Base-by-base conservation (phyloP, 306 rosid species). In the Glycine soja region DNA sequence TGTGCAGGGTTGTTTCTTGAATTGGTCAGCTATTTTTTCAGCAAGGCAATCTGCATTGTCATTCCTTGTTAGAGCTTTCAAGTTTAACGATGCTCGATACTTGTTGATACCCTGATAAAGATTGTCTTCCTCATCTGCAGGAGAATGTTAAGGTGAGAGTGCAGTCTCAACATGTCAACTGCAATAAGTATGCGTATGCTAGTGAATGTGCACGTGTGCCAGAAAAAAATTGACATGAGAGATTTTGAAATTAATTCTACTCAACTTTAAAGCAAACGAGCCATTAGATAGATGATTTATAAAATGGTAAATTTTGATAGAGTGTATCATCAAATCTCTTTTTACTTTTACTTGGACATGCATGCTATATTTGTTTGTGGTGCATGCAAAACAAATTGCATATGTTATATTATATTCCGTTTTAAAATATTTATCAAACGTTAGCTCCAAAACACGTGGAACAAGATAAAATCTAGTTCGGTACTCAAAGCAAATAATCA, bases 1-100 rank as follows among this genome's bases (percentile, higher is more conserved):
- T 74, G 97, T 92, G 66, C 98, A 92, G 38, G 92, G 91, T 86
- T 88, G 91, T 9, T 84, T 66, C 90, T 91, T 91, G 88, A 95
- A 92, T 80, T 95, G 93, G 40, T 88, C 94, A 53, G 98, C 93
- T 16, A 95, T 77, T 86, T 88, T 56, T 45, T 89, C 88, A 13
- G 98, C 98, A 11, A 95, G 88, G 82, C 97, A 95, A 61, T 81
- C 91, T 56, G 98, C 98, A 62, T 95, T 89, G 14, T 88, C 82
- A 7, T 87, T 91, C 87, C 81, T 89, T 57, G 83, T 43, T 59
- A 92, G 87, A 79, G 87, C 43, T 65, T 87, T 53, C 84, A 92
- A 82, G 92, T 89, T 92, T 75, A 90, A 62, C 63, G 92, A 75
- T 46, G 86, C 15, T 48, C 98, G 80, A 67, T 95, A 91, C 63